phyloP scores from a whole-genome alignment of 169 alveolate species.

The Plasmodium sp. region DNA sequence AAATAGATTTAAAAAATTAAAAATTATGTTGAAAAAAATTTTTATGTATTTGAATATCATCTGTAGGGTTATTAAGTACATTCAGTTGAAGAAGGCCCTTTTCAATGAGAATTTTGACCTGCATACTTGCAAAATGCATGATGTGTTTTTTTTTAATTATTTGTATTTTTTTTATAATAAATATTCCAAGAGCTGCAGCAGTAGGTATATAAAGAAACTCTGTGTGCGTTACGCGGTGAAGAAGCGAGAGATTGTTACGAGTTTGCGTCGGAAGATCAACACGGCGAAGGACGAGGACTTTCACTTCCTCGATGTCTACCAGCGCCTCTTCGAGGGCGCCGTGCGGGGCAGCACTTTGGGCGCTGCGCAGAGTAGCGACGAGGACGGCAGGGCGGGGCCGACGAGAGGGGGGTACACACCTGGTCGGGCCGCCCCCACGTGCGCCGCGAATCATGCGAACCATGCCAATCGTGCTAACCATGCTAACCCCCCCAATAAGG shows the following conservation, averaged over 20 bases:
- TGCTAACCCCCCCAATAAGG: background rate
- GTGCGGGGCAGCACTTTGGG: conserved; percentile 2
- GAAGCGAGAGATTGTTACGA: background rate
- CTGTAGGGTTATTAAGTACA: conserved; percentile 15
- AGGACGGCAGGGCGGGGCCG: background rate
- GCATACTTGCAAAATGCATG: conserved; percentile 73
- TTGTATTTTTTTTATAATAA: conserved; percentile 65
- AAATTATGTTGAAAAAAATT: conserved; percentile 38
- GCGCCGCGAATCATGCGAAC: background rate
- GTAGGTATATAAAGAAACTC: conserved; percentile 25
- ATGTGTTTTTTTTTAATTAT: conserved; percentile 53
- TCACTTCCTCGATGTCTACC: conserved; percentile 33
- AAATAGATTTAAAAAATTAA: conserved; percentile 44
- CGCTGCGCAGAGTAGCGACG: background rate
- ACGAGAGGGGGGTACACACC: background rate
- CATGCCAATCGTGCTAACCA: background rate
- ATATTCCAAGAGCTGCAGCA: conserved; percentile 45
- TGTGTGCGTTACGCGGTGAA: conserved; percentile 7
- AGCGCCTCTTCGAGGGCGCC: conserved; percentile 4
- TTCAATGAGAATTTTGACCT: conserved; percentile 45
- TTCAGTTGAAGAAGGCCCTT: conserved; percentile 41
- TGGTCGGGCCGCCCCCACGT: background rate
- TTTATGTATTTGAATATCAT: conserved; percentile 69
- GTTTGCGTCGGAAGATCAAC: background rate
- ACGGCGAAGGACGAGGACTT: conserved; percentile 21